Conservation (phyloP, 2,329 filamentous ascomycete genomes). For the Macrophomina tecta region DNA sequence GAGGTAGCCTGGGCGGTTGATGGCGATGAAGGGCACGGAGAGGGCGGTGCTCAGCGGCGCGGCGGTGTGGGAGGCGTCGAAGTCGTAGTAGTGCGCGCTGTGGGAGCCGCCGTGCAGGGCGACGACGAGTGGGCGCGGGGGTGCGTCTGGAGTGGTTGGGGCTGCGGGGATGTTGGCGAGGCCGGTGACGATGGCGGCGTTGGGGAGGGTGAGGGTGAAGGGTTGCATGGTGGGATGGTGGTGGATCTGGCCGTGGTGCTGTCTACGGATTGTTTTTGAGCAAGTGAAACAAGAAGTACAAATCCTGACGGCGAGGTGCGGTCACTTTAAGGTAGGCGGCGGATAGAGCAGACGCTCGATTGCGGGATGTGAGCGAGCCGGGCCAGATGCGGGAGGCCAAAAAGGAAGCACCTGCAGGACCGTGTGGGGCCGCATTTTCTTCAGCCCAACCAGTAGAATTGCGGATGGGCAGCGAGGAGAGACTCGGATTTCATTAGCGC, state of each 20-base stretch:
- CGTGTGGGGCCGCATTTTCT: neutral
- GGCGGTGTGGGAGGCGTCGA: neutral
- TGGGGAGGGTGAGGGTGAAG: constrained; percentile 1
- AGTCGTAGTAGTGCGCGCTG: neutral
- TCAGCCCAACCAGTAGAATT: neutral
- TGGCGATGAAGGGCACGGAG: neutral
- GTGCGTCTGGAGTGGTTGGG: neutral
- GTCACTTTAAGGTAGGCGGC: neutral
- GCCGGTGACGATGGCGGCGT: neutral
- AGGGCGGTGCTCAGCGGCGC: neutral
- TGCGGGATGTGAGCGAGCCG: too few species aligned
- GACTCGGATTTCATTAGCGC: neutral
- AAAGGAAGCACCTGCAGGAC: neutral
- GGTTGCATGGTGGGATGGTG: neutral
- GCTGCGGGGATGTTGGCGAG: neutral
- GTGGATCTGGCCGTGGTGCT: neutral
- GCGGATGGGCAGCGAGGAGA: neutral
- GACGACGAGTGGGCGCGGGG: neutral
- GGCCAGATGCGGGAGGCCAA: neutral
- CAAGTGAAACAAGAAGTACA: neutral
- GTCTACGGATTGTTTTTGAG: neutral
- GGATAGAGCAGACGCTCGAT: neutral
- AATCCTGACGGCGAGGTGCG: neutral
- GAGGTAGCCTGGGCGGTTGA: neutral
- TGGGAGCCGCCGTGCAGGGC: neutral